Evolutionary conservation across 495 filamentous ascomycete genomes (phyloP).

Genomic region (Margaritispora aquatica): DNA sequence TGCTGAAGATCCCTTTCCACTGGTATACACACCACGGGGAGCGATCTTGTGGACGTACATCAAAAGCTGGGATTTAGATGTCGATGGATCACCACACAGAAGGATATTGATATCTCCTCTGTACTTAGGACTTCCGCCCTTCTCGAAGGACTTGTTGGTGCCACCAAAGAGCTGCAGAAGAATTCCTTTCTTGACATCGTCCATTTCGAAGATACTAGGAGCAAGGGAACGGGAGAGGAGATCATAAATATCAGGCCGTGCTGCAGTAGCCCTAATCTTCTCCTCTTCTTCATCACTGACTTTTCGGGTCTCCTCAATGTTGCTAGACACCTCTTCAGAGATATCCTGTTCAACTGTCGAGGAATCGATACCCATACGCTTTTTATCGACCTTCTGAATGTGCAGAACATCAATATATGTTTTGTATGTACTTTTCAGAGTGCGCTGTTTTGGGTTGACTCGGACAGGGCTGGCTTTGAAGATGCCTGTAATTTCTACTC

Average conservation of each 20-base stretch:
- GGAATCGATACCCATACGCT: conserved; percentile 83
- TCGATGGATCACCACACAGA: conserved; percentile 94
- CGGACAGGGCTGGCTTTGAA: conserved; percentile 93
- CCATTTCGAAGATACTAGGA: conserved; percentile 95
- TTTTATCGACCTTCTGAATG: conserved; percentile 93
- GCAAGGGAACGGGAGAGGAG: conserved; percentile 87
- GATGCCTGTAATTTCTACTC: conserved; percentile 93
- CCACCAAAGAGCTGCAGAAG: conserved; percentile 94
- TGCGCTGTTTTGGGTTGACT: conserved; percentile 88
- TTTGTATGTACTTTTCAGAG: conserved; percentile 92
- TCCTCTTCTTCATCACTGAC: conserved; percentile 85
- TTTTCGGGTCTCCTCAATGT: conserved; percentile 75
- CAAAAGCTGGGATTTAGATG: conserved; percentile 89
- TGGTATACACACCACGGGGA: conserved; percentile 93
- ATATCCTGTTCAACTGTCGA: conserved; percentile 86
- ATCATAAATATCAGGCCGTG: conserved; percentile 85
- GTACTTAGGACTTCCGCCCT: conserved; percentile 91
- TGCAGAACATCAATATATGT: conserved; percentile 95
- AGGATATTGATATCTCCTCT: conserved; percentile 96
- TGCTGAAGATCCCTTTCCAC: conserved; percentile 93
- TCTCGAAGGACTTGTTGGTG: conserved; percentile 97
- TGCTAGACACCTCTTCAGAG: conserved; percentile 63
- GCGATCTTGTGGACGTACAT: conserved; percentile 97
- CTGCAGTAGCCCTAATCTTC: conserved; percentile 77
- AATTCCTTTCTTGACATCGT: conserved; percentile 98